Percentiles rank a stretch among this genome's conserved stretches.
Conservation (phyloP, 2,329 filamentous ascomycete species). For the Nemania serpens region DNA sequence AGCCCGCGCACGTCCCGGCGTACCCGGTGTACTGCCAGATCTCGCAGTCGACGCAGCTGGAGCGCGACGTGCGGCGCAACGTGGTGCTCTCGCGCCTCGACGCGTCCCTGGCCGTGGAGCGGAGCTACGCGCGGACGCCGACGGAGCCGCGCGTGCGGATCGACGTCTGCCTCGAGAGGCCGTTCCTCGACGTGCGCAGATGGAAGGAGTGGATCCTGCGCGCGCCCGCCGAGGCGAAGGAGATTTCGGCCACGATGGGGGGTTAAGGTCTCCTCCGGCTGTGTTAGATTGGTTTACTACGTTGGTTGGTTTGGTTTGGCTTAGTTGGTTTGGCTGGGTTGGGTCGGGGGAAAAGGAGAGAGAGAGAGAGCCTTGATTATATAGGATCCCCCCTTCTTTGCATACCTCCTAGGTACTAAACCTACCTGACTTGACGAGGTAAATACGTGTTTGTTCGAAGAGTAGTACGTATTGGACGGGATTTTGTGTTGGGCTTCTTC, state of each 20-base stretch:
- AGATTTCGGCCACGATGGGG: not conserved
- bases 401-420: too few relatives aligned
- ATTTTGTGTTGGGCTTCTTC: too few relatives aligned
- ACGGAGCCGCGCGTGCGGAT: constrained; percentile 4
- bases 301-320: too few relatives aligned
- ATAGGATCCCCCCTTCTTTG: too few relatives aligned
- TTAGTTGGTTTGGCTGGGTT: too few relatives aligned
- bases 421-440: too few relatives aligned
- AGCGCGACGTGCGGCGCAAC: not conserved
- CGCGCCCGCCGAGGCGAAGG: constrained; percentile 6
- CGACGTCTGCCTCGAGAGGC: constrained; percentile 10
- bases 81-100: constrained; percentile 23
- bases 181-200: constrained; percentile 11
- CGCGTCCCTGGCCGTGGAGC: not conserved
- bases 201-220: constrained; percentile 26
- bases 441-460: too few relatives aligned
- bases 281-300: too few relatives aligned
- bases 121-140: not conserved
- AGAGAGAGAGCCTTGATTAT: too few relatives aligned
- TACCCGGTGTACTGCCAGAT: constrained; percentile 26
- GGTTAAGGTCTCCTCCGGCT: too few relatives aligned
- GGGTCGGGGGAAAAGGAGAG: too few relatives aligned
- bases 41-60: not conserved
- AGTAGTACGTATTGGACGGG: too few relatives aligned
- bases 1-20: not conserved